A percentile compares a stretch with the other conserved stretches of the same genome.
phyloP scores from a whole-genome alignment of 768 basidiomycete species.

The Termitomyces sp. region DNA sequence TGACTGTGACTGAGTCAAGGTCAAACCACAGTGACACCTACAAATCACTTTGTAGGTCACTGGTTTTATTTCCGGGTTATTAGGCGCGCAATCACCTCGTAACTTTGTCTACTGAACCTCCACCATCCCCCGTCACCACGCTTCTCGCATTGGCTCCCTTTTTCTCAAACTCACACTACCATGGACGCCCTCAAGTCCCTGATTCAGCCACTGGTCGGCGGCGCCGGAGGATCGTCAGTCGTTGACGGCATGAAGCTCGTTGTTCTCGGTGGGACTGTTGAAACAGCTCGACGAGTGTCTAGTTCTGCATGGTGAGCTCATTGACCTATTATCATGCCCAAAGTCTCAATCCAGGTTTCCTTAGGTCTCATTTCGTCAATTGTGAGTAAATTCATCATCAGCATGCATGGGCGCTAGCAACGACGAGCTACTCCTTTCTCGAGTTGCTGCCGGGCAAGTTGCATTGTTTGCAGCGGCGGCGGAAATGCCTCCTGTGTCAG shows the following conservation, averaged over 20 bases:
- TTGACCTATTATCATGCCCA: not conserved
- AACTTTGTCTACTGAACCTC: constrained; percentile 6
- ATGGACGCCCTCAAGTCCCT: constrained; percentile 84
- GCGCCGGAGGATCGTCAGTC: constrained; percentile 69
- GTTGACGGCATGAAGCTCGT: constrained; percentile 89
- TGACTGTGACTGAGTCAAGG: constrained; percentile 17
- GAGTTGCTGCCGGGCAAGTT: not conserved
- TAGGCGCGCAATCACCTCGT: constrained; percentile 12
- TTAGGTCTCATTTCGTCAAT: constrained; percentile 81
- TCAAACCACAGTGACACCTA: constrained; percentile 9
- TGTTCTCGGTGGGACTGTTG: constrained; percentile 82
- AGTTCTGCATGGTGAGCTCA: constrained; percentile 70
- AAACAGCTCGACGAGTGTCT: constrained; percentile 76
- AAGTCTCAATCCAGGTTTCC: not conserved
- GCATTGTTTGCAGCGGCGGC: not conserved
- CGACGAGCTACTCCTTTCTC: not conserved
- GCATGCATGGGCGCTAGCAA: constrained; percentile 8
- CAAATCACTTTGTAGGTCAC: constrained; percentile 8
- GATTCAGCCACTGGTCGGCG: constrained; percentile 74
- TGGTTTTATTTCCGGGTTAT: constrained; percentile 13
- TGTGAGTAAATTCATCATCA: constrained; percentile 42
- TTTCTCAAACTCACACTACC: constrained; percentile 7
- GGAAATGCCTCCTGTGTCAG: not conserved
- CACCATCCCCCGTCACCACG: constrained; percentile 9
- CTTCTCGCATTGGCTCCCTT: constrained; percentile 18